Evolutionary conservation across 768 basidiomycete species (phyloP).

Genomic region (Russula sp.): DNA sequence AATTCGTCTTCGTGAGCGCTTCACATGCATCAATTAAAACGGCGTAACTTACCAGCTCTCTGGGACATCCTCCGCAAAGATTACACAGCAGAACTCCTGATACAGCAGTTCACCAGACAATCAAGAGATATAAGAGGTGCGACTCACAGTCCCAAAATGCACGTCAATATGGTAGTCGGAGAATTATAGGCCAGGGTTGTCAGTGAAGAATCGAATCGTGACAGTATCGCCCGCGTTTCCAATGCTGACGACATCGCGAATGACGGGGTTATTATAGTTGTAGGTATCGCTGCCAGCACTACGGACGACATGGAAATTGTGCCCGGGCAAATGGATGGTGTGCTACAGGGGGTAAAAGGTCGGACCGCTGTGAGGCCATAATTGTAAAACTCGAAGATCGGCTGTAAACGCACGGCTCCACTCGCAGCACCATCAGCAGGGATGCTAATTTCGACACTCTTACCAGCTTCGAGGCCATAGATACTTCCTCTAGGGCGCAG

Average conservation of each 20-base stretch:
- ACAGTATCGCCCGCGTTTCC: constrained; percentile 8
- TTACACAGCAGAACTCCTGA: too few species aligned
- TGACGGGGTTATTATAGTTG: constrained; percentile 20
- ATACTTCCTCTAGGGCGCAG: constrained; percentile 10
- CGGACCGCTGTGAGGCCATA: too few species aligned
- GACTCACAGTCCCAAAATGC: too few species aligned
- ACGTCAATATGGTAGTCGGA: constrained; percentile 29
- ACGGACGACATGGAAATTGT: constrained; percentile 22
- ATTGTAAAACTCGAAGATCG: too few species aligned
- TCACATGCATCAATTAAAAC: too few species aligned
- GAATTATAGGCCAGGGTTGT: constrained; percentile 27
- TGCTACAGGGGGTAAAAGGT: constrained; percentile 4
- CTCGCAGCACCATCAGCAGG: too few species aligned
- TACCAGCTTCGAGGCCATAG: not conserved
- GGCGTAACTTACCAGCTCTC: too few species aligned
- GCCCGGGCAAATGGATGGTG: constrained; percentile 14
- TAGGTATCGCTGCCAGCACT: constrained; percentile 10
- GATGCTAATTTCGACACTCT: constrained; percentile 6
- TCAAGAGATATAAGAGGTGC: too few species aligned
- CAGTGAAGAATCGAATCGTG: constrained; percentile 25
- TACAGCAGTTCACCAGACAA: too few species aligned
- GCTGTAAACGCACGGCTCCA: not conserved
- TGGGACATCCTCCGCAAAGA: too few species aligned
- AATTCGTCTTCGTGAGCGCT: too few species aligned
- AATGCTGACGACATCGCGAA: constrained; percentile 20